phyloP scores from a whole-genome alignment of 371 early-diverging fungal species.

The Mucor racemosus region DNA sequence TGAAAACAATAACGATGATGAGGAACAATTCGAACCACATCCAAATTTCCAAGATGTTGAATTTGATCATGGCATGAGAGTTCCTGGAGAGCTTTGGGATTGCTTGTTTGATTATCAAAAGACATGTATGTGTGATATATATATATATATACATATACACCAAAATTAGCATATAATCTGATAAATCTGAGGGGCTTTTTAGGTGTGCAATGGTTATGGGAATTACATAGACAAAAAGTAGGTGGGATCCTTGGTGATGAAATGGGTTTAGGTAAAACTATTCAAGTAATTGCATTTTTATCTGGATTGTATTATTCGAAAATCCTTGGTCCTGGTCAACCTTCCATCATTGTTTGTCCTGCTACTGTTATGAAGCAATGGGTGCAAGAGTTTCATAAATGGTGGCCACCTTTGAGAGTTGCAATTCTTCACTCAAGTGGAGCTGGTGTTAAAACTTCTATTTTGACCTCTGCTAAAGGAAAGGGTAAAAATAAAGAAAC shows the following conservation, averaged over 20 bases:
- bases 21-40: slow-evolving; percentile 67
- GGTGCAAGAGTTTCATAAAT: slow-evolving; percentile 93
- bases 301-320: slow-evolving; percentile 69
- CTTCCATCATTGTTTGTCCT: slow-evolving; percentile 90
- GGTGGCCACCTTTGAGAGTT: slow-evolving; percentile 96
- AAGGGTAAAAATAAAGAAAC: neutral
- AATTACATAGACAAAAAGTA: slow-evolving; percentile 82
- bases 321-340: slow-evolving; percentile 52
- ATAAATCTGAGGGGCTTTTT: too few relatives aligned
- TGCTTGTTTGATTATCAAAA: slow-evolving; percentile 93
- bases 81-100: slow-evolving; percentile 88
- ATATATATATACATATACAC: neutral
- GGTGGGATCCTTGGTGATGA: slow-evolving; percentile 99
- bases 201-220: slow-evolving; percentile 93
- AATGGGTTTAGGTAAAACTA: slow-evolving; percentile 98
- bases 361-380: slow-evolving; percentile 97
- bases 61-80: slow-evolving; percentile 60
- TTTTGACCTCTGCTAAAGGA: neutral
- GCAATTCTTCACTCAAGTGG: slow-evolving; percentile 88
- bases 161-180: neutral
- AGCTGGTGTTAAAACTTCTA: slow-evolving; percentile 59
- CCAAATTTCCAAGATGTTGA: slow-evolving; percentile 65
- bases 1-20: slow-evolving; percentile 4
- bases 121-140: slow-evolving; percentile 58
- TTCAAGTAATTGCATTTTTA: slow-evolving; percentile 90